Percentiles rank a stretch among this genome's conserved stretches.
These are phyloP conservation scores for Tolypocladium nubicola DNA, from an alignment of 2,329 filamentous ascomycete genomes.

Conservation along the genomic window DNA sequence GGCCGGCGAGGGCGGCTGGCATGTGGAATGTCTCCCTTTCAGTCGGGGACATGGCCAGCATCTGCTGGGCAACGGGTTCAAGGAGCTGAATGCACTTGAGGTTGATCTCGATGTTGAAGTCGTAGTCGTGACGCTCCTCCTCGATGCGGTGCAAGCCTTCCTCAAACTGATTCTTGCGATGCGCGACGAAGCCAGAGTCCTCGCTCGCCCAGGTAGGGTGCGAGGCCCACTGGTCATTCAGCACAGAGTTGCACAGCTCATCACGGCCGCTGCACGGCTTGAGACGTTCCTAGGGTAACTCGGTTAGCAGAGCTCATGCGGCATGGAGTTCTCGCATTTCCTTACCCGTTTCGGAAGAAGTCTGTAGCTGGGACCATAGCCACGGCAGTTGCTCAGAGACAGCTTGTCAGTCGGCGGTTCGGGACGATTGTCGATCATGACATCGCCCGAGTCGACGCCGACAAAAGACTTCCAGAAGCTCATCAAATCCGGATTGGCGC, in stretches of 20 bases:
- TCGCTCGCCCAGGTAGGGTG: constrained; percentile 98
- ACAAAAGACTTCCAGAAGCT: constrained; percentile 80
- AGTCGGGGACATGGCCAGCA: constrained; percentile 64
- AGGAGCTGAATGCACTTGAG: constrained; percentile 91
- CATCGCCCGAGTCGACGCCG: constrained; percentile 64
- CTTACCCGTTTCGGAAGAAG: constrained; percentile 70
- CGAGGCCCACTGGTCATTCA: constrained; percentile 98
- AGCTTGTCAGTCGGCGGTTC: constrained; percentile 69
- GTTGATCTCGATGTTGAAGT: constrained; percentile 95
- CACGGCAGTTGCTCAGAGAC: constrained; percentile 90
- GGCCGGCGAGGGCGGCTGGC: constrained; percentile 74
- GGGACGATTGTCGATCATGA: constrained; percentile 68
- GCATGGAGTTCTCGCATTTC: constrained; percentile 1
- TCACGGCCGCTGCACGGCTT: constrained; percentile 91
- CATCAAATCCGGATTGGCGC: constrained; percentile 81
- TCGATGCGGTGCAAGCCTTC: constrained; percentile 93
- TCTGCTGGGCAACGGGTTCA: constrained; percentile 85
- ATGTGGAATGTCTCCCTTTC: constrained; percentile 70
- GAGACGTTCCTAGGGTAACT: constrained; percentile 55
- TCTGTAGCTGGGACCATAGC: constrained; percentile 91
- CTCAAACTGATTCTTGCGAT: constrained; percentile 92
- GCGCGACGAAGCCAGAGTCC: constrained; percentile 93
- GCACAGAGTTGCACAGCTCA: constrained; percentile 81
- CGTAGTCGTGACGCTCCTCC: constrained; percentile 96
- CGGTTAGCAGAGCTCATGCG: constrained; percentile 6